Evolutionary conservation across 1,139 yeast species (phyloP).

Genomic region (Magnusiomyces magnusii): DNA sequence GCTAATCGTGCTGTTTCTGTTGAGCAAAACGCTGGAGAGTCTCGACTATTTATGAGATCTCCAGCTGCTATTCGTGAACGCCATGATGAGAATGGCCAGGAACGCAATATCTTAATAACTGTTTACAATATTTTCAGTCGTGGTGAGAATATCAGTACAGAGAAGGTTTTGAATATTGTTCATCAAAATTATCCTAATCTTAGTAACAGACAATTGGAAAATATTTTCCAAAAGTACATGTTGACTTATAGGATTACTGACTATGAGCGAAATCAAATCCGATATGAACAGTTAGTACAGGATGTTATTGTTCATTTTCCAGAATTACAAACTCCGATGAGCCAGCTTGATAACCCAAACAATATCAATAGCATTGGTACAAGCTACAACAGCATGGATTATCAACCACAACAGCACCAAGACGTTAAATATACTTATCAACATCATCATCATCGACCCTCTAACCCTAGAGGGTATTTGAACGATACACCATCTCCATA

Average conservation of each 20-base stretch:
- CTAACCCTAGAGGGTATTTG: neutral
- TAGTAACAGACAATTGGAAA: neutral
- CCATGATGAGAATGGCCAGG: neutral
- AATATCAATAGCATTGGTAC: no score
- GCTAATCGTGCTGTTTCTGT: neutral
- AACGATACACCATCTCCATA: neutral
- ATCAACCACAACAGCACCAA: neutral
- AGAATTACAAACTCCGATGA: neutral
- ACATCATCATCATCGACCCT: no score
- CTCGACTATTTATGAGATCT: neutral
- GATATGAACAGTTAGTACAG: neutral
- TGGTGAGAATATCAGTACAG: neutral
- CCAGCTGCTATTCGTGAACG: constrained; percentile 1
- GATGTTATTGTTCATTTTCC: neutral
- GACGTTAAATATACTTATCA: no score
- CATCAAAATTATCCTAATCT: neutral
- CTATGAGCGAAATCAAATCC: neutral
- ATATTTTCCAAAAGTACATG: constrained; percentile 1
- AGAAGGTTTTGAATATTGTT: neutral
- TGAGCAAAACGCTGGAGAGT: neutral
- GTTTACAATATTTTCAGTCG: neutral
- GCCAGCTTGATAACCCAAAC: no score
- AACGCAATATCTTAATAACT: neutral
- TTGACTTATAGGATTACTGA: neutral
- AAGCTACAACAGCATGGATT: neutral